Conservation (phyloP, 2,329 filamentous ascomycete genomes). For the Purpureocillium lavendulum region DNA sequence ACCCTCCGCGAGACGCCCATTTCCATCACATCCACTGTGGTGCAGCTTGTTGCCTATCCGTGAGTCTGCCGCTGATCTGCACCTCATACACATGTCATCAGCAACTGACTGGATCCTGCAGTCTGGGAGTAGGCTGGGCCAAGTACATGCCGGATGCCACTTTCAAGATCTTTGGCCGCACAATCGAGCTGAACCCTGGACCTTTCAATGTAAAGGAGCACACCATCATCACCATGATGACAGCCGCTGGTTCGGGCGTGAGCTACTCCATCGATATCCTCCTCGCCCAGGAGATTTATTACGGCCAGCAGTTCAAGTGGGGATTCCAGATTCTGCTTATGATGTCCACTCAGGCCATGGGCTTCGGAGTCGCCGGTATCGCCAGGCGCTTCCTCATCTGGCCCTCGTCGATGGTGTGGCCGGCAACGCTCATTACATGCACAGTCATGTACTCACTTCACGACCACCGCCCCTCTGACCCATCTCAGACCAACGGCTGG, state of each 20-base stretch:
- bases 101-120: too few relatives aligned
- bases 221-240: slow-evolving; percentile 39
- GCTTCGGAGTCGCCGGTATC: slow-evolving; percentile 55
- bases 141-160: slow-evolving; percentile 20
- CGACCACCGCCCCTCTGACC: slow-evolving; percentile 46
- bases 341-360: slow-evolving; percentile 54
- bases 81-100: too few relatives aligned
- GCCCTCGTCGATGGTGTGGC: slow-evolving; percentile 59
- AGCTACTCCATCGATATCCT: slow-evolving; percentile 32
- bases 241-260: slow-evolving; percentile 24
- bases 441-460: slow-evolving; percentile 58
- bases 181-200: slow-evolving; percentile 28
- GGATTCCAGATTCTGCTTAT: slow-evolving; percentile 51
- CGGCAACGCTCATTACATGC: slow-evolving; percentile 50
- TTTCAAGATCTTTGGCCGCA: slow-evolving; percentile 21
- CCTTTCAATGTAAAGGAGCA: slow-evolving; percentile 39
- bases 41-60: slow-evolving; percentile 47
- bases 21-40: slow-evolving; percentile 42
- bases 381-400: slow-evolving; percentile 50
- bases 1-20: slow-evolving; percentile 40
- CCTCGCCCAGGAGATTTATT: slow-evolving; percentile 36
- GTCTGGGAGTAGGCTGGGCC: slow-evolving; percentile 23
- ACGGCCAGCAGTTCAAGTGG: slow-evolving; percentile 42
- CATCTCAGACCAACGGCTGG: slow-evolving; percentile 47
- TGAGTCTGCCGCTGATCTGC: slow-evolving; percentile 10